Evolutionary conservation across 805 yeast genomes (phyloP).

Genomic region (Ogataea henricii): DNA sequence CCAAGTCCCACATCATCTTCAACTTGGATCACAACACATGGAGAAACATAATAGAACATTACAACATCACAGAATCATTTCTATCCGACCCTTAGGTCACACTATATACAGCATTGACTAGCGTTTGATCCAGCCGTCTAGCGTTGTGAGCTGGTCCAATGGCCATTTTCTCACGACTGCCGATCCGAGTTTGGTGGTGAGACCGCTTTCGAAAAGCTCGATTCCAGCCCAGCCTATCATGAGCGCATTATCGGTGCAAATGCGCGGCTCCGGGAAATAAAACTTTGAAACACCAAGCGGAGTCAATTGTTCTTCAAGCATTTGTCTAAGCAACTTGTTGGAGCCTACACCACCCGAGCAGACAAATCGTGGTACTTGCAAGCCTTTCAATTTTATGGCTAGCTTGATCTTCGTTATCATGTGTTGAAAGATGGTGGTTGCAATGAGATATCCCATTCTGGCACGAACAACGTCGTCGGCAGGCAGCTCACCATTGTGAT

Average conservation of each 20-base stretch:
- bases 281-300: constrained; percentile 41
- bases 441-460: constrained; percentile 59
- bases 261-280: constrained; percentile 65
- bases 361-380: constrained; percentile 54
- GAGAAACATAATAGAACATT: constrained; percentile 54
- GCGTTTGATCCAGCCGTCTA: constrained; percentile 51
- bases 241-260: constrained; percentile 93
- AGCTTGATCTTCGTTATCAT: constrained; percentile 62
- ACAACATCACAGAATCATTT: constrained; percentile 56
- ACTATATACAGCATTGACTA: constrained; percentile 3
- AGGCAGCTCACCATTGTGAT: constrained; percentile 21
- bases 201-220: constrained; percentile 66
- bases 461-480: constrained; percentile 33
- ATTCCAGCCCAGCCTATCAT: constrained; percentile 99
- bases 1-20: constrained; percentile 67
- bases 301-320: constrained; percentile 40
- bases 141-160: constrained; percentile 48
- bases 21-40: constrained; percentile 69
- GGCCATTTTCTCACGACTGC: constrained; percentile 88
- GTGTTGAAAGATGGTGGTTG: constrained; percentile 71
- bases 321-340: constrained; percentile 55
- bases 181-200: constrained; percentile 52
- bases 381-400: constrained; percentile 44
- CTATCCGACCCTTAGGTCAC: constrained; percentile 13
- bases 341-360: constrained; percentile 96